Conservation (phyloP, 2,329 filamentous ascomycete genomes). For the Teratosphaeria gauchensis region DNA sequence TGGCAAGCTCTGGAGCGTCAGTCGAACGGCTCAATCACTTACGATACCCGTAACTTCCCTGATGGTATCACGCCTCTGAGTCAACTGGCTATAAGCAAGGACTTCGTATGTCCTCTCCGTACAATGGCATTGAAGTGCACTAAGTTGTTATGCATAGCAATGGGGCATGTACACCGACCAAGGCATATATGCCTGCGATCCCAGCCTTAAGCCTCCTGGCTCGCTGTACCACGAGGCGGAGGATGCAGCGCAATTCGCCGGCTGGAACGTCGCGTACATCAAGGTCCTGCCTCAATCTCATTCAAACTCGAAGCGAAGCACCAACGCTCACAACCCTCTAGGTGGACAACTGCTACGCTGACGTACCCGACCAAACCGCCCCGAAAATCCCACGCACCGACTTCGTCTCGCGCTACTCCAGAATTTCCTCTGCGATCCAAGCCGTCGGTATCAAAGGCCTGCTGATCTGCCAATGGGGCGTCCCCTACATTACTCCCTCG, state of each 20-base stretch:
- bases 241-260: not conserved
- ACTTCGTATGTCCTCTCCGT: not conserved
- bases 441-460: conserved; percentile 22
- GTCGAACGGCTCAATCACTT: not conserved
- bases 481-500: conserved; percentile 15
- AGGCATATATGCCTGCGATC: not conserved
- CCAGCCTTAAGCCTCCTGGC: not conserved
- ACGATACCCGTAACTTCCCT: not conserved
- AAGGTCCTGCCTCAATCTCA: not conserved
- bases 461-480: conserved; percentile 20
- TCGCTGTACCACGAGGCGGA: not conserved
- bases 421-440: conserved; percentile 18
- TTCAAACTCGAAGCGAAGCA: too few relatives aligned
- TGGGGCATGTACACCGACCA: not conserved
- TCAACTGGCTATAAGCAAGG: not conserved
- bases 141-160: not conserved
- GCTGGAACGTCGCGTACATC: not conserved
- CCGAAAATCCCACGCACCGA: conserved; percentile 22
- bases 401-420: conserved; percentile 17
- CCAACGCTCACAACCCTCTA: not conserved
- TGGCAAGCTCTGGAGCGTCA: not conserved
- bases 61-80: not conserved
- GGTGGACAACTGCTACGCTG: conserved; percentile 22
- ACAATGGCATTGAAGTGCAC: not conserved
- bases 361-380: conserved; percentile 9